A percentile compares a stretch with the other conserved stretches of the same genome.
Conservation (phyloP, 2,329 filamentous ascomycete species). For the Onygenales sp. region DNA sequence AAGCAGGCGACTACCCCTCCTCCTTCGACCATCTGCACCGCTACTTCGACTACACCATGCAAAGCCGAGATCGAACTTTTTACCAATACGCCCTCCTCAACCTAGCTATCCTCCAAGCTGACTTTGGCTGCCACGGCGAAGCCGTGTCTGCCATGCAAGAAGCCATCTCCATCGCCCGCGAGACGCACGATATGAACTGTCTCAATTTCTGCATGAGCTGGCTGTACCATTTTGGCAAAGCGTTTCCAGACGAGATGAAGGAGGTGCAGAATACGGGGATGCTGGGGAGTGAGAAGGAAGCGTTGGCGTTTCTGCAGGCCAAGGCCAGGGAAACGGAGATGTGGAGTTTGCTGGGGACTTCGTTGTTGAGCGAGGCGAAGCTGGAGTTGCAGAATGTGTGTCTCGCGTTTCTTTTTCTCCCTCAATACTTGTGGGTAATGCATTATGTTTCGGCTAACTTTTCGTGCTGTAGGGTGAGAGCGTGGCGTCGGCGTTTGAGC, state of each 20-base stretch:
- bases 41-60: slow-evolving; percentile 96
- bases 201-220: slow-evolving; percentile 93
- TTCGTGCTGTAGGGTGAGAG: slow-evolving; percentile 41
- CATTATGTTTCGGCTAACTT: not conserved
- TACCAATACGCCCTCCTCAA: slow-evolving; percentile 96
- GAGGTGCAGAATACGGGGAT: slow-evolving; percentile 62
- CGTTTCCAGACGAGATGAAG: slow-evolving; percentile 65
- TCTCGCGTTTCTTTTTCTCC: slow-evolving; percentile 20
- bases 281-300: slow-evolving; percentile 70
- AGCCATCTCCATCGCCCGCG: slow-evolving; percentile 85
- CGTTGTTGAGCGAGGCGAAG: slow-evolving; percentile 77
- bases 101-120: slow-evolving; percentile 82
- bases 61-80: slow-evolving; percentile 69
- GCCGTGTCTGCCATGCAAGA: slow-evolving; percentile 92
- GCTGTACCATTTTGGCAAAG: slow-evolving; percentile 88
- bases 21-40: slow-evolving; percentile 86
- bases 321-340: slow-evolving; percentile 81
- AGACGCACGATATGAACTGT: slow-evolving; percentile 85
- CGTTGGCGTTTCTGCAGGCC: slow-evolving; percentile 69
- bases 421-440: too few species aligned
- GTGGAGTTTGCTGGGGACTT: slow-evolving; percentile 75
- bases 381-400: slow-evolving; percentile 64
- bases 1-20: slow-evolving; percentile 77
- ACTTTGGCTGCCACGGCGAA: slow-evolving; percentile 85
- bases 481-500: slow-evolving; percentile 57